Percentiles rank a stretch among this genome's conserved stretches.
Evolutionary conservation across 345 rosid species (phyloP).

Genomic region (Trapa incisa): DNA sequence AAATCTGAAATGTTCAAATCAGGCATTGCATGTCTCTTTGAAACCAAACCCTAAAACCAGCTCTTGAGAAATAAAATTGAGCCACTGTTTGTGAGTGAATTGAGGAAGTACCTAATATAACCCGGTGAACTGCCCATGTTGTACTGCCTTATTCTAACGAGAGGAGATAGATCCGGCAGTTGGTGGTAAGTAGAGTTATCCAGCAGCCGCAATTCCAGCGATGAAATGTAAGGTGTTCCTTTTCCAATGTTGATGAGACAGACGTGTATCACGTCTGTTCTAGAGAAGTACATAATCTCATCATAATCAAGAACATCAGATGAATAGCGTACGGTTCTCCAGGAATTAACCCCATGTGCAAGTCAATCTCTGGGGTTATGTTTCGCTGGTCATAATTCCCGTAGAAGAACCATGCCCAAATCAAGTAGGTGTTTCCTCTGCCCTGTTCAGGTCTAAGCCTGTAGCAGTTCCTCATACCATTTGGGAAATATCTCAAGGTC

Average conservation of each 20-base stretch:
- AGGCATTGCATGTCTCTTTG: background rate
- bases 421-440: too few relatives aligned
- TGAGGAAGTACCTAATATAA: background rate
- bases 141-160: background rate
- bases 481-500: too few relatives aligned
- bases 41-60: slow-evolving; percentile 22
- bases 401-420: too few relatives aligned
- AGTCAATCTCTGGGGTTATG: too few relatives aligned
- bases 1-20: too few relatives aligned
- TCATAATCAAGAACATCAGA: rapidly evolving
- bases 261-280: slow-evolving; percentile 3
- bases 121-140: background rate
- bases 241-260: slow-evolving; percentile 16
- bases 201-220: slow-evolving; percentile 9
- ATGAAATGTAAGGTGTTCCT: slow-evolving; percentile 19
- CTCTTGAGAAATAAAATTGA: too few relatives aligned
- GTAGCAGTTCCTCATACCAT: too few relatives aligned
- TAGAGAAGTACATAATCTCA: slow-evolving; percentile 6
- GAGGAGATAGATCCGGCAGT: background rate
- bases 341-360: slow-evolving; percentile 8
- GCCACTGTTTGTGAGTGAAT: too few relatives aligned
- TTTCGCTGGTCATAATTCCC: too few relatives aligned
- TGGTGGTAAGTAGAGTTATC: background rate
- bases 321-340: background rate
- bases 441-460: too few relatives aligned